Percentiles rank a stretch among this genome's conserved stretches.
These are phyloP conservation scores for Xylaria sp. DNA, from an alignment of 2,329 filamentous ascomycete genomes.

Conservation along the genomic window DNA sequence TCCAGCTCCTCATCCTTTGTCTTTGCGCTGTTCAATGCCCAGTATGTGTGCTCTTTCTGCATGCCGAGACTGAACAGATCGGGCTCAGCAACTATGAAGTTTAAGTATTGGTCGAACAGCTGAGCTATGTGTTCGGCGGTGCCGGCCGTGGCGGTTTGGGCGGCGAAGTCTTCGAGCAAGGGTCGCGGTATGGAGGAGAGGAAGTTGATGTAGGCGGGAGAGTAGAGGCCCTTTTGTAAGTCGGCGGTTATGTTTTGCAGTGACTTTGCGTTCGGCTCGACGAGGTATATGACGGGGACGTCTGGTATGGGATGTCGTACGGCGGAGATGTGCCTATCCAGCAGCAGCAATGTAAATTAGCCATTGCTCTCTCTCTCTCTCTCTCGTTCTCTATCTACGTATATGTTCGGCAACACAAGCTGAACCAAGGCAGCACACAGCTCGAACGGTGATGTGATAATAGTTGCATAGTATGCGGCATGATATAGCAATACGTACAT, in stretches of 20 bases:
- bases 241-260: slow-evolving; percentile 85
- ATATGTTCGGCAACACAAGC: too few relatives aligned
- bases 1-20: slow-evolving; percentile 93
- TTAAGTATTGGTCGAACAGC: slow-evolving; percentile 95
- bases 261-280: slow-evolving; percentile 87
- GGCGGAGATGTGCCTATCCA: slow-evolving; percentile 77
- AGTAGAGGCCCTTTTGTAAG: slow-evolving; percentile 87
- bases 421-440: slow-evolving; percentile 21
- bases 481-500: slow-evolving; percentile 76
- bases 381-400: too few relatives aligned
- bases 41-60: slow-evolving; percentile 90
- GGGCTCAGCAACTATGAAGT: slow-evolving; percentile 95
- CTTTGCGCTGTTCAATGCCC: slow-evolving; percentile 92
- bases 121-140: slow-evolving; percentile 92
- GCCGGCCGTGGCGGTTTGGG: slow-evolving; percentile 83
- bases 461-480: not conserved
- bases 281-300: slow-evolving; percentile 94
- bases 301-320: slow-evolving; percentile 91
- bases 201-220: slow-evolving; percentile 96
- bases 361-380: not conserved
- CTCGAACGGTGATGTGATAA: not conserved
- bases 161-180: slow-evolving; percentile 92
- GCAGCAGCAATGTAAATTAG: slow-evolving; percentile 7
- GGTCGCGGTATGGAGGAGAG: slow-evolving; percentile 91
- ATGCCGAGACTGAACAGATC: slow-evolving; percentile 95